Percentiles rank a stretch among this genome's conserved stretches.
Conservation (phyloP, 2,329 filamentous ascomycete species). For the Xylaria sp. region DNA sequence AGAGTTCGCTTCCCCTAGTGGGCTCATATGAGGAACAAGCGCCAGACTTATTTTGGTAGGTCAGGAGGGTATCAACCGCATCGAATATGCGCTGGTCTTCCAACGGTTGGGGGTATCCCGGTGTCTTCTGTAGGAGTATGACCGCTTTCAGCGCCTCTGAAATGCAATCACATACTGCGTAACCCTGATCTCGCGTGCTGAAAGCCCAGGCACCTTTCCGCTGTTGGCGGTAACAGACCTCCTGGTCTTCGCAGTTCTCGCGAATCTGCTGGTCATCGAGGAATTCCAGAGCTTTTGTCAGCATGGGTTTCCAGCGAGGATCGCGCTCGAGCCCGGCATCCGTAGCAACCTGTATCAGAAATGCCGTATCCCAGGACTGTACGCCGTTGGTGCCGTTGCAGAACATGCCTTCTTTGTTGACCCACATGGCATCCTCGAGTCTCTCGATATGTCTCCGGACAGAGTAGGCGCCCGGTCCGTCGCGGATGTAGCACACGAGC, state of each 20-base stretch:
- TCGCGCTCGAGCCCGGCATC: slow-evolving; percentile 79
- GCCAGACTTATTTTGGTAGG: slow-evolving; percentile 86
- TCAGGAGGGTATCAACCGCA: slow-evolving; percentile 85
- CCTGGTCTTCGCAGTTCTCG: slow-evolving; percentile 77
- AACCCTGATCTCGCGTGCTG: slow-evolving; percentile 89
- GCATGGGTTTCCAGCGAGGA: slow-evolving; percentile 78
- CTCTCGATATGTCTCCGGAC: slow-evolving; percentile 80
- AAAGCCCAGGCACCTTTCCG: slow-evolving; percentile 96
- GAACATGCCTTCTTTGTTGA: slow-evolving; percentile 90
- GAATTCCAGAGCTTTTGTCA: slow-evolving; percentile 79
- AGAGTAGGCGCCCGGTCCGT: slow-evolving; percentile 74
- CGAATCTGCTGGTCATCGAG: slow-evolving; percentile 90
- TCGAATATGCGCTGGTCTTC: slow-evolving; percentile 80
- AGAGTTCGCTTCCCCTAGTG: slow-evolving; percentile 72
- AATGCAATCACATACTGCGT: slow-evolving; percentile 93
- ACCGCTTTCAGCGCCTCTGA: slow-evolving; percentile 88
- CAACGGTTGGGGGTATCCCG: slow-evolving; percentile 73
- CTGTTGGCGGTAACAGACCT: slow-evolving; percentile 83
- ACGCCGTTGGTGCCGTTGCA: slow-evolving; percentile 98
- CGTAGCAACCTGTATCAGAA: slow-evolving; percentile 80
- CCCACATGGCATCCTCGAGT: slow-evolving; percentile 85
- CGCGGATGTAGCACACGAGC: slow-evolving; percentile 80
- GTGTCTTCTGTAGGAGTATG: slow-evolving; percentile 78
- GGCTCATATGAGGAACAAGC: slow-evolving; percentile 91
- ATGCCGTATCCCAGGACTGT: slow-evolving; percentile 95